Evolutionary conservation across 2,329 filamentous ascomycete genomes (phyloP).

Genomic region (Diplodia mutila): DNA sequence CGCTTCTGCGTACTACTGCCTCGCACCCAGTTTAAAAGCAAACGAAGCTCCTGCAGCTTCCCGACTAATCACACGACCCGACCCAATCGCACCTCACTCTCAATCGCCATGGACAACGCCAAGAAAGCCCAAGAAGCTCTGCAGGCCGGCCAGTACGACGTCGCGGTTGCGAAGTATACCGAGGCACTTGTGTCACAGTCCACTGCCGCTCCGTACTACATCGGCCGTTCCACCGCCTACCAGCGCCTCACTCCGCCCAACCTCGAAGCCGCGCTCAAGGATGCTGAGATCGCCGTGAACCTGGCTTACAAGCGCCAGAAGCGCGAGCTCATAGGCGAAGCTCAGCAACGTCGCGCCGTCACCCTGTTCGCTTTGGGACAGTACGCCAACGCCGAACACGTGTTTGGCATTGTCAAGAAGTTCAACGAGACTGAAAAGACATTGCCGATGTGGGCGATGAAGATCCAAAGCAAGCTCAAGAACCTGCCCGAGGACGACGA

Average conservation of each 20-base stretch:
- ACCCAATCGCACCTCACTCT: background rate
- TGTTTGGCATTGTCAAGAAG: conserved; percentile 64
- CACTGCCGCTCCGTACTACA: conserved; percentile 77
- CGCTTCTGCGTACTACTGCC: background rate
- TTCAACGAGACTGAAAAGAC: conserved; percentile 58
- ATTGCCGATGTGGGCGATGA: conserved; percentile 62
- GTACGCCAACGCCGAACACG: conserved; percentile 74
- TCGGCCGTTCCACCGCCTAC: conserved; percentile 80
- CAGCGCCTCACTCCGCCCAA: conserved; percentile 62
- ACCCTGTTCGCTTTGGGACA: conserved; percentile 70
- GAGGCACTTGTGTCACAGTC: conserved; percentile 66
- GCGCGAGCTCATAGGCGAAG: conserved; percentile 75
- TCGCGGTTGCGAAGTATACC: conserved; percentile 67
- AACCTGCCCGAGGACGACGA: conserved; percentile 55
- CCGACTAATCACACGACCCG: background rate
- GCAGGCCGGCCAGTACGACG: conserved; percentile 63
- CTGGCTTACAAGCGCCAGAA: conserved; percentile 74
- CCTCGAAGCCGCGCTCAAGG: conserved; percentile 48
- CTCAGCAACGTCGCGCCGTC: conserved; percentile 79
- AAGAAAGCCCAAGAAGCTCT: conserved; percentile 65
- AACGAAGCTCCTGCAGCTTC: background rate
- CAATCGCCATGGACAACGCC: conserved; percentile 52
- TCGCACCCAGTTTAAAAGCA: background rate
- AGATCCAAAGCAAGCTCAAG: conserved; percentile 57
- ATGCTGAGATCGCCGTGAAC: conserved; percentile 57